Conservation (phyloP, 2,329 filamentous ascomycete genomes). For the Keithomyces neogunnii region DNA sequence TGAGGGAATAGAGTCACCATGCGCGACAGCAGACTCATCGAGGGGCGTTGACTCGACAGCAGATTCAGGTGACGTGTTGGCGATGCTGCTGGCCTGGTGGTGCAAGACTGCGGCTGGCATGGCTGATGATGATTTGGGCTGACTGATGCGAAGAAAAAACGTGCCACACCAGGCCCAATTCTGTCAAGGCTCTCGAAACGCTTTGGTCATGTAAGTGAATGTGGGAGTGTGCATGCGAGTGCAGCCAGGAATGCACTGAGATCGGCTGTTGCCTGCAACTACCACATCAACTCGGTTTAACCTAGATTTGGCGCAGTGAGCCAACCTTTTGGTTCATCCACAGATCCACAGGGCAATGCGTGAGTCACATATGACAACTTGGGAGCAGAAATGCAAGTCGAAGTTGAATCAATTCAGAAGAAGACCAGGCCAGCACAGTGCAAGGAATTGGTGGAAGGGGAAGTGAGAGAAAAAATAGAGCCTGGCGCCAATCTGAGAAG, state of each 20-base stretch:
- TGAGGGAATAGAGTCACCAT: slow-evolving; percentile 49
- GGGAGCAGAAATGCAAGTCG: background rate
- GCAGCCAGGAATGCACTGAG: background rate
- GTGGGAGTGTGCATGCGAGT: too few relatives aligned
- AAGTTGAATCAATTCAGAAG: background rate
- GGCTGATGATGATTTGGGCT: background rate
- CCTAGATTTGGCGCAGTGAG: background rate
- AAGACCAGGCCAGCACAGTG: too few relatives aligned
- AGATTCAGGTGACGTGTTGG: background rate
- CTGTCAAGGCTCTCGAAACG: background rate
- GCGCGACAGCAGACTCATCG: background rate
- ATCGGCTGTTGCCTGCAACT: background rate
- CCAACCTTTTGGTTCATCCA: background rate
- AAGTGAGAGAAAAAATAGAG: too few relatives aligned
- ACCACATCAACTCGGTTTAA: background rate
- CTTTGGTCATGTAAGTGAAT: too few relatives aligned
- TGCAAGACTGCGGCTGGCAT: slow-evolving; percentile 5
- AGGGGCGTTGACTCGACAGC: background rate
- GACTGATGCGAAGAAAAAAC: background rate
- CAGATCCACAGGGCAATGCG: background rate
- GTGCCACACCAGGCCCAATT: background rate
- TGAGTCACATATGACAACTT: slow-evolving; percentile 1
- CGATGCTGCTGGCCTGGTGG: background rate
- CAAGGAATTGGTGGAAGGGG: too few relatives aligned
- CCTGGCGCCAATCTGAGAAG: too few relatives aligned